These are phyloP conservation scores for Fraxinus dipetala DNA, from an alignment of 305 asterid species.

Conservation along the genomic window DNA sequence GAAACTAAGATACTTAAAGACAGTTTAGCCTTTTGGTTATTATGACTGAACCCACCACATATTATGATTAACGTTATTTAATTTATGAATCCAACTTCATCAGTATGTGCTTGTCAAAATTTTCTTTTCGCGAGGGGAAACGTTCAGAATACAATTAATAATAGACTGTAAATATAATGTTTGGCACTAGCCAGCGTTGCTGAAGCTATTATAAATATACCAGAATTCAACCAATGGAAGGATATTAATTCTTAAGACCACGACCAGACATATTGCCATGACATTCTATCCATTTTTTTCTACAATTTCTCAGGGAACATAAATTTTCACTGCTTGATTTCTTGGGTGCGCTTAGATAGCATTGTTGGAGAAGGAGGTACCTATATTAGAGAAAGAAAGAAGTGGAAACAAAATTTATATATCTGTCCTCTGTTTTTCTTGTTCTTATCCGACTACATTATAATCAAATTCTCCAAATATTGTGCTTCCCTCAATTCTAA, in stretches of 20 bases:
- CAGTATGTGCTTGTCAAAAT: not conserved
- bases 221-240: not conserved
- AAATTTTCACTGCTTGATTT: not conserved
- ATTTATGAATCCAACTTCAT: not conserved
- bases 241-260: not conserved
- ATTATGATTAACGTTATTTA: not conserved
- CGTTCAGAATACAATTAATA: not conserved
- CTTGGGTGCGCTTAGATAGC: not conserved
- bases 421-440: not conserved
- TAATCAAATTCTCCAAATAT: not conserved
- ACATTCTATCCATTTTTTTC: not conserved
- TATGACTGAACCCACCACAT: not conserved
- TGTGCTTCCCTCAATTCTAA: not conserved
- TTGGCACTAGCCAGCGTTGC: not conserved
- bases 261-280: not conserved
- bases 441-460: not conserved
- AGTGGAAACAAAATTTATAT: not conserved
- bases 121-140: not conserved
- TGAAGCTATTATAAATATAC: not conserved
- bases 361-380: not conserved
- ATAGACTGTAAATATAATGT: not conserved
- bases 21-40: not conserved
- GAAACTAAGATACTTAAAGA: not conserved
- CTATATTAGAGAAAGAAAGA: not conserved
- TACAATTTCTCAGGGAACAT: not conserved